Percentiles rank a stretch among this genome's conserved stretches.
These are phyloP conservation scores for Plenodomus lindquistii DNA, from an alignment of 2,329 filamentous ascomycete species.

Conservation along the genomic window DNA sequence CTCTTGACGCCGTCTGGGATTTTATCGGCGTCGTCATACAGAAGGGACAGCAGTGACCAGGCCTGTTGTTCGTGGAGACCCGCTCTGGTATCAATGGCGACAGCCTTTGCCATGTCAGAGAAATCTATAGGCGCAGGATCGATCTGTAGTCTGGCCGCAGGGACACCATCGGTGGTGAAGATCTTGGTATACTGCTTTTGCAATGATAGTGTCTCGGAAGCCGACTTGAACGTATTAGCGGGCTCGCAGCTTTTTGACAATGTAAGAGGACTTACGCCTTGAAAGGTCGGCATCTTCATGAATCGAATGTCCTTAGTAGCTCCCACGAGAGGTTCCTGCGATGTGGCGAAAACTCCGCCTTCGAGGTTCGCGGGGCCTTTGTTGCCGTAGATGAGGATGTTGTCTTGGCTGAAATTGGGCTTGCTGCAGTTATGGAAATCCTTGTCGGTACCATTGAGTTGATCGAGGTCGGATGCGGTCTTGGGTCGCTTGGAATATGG, in stretches of 20 bases:
- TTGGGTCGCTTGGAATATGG: slow-evolving; percentile 82
- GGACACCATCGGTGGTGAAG: slow-evolving; percentile 56
- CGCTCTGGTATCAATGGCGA: slow-evolving; percentile 42
- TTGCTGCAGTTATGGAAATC: slow-evolving; percentile 74
- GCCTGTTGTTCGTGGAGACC: slow-evolving; percentile 69
- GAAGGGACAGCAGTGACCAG: slow-evolving; percentile 83
- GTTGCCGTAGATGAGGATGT: slow-evolving; percentile 69
- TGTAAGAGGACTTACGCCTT: slow-evolving; percentile 40
- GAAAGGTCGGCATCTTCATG: slow-evolving; percentile 61
- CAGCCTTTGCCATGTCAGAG: slow-evolving; percentile 53
- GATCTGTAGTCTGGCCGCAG: slow-evolving; percentile 58
- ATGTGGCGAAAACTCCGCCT: slow-evolving; percentile 57
- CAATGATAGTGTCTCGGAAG: slow-evolving; percentile 57
- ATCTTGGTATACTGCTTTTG: slow-evolving; percentile 60
- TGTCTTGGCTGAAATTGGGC: slow-evolving; percentile 76
- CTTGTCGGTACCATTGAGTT: slow-evolving; percentile 66
- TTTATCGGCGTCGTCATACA: slow-evolving; percentile 69
- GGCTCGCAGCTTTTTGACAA: not conserved
- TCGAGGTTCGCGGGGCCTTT: slow-evolving; percentile 48
- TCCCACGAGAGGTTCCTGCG: slow-evolving; percentile 63
- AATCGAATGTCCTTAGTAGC: slow-evolving; percentile 67
- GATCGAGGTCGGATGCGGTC: slow-evolving; percentile 64
- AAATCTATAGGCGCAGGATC: slow-evolving; percentile 57
- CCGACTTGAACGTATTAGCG: slow-evolving; percentile 50
- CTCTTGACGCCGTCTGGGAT: slow-evolving; percentile 46